phyloP scores from a whole-genome alignment of 2,329 filamentous ascomycete species.

The Juglanconis sp. region DNA sequence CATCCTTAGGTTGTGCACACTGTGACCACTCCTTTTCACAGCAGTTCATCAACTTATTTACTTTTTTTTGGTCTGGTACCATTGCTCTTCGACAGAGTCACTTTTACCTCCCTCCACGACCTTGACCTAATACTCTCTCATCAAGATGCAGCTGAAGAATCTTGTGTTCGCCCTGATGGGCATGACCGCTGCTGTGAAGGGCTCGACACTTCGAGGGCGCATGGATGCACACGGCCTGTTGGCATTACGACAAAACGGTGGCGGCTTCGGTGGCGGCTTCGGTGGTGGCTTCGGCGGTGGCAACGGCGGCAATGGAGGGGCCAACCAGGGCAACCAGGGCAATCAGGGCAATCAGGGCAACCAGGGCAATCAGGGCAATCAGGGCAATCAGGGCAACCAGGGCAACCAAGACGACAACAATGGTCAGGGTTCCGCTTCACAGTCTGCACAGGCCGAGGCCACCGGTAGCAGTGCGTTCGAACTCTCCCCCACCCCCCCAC shows the following conservation, averaged over 20 bases:
- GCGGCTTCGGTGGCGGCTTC: neutral
- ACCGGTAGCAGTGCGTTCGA: too few relatives aligned
- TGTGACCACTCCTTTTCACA: slow-evolving; percentile 15
- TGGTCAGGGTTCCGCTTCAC: too few relatives aligned
- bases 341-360: neutral
- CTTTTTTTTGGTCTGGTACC: slow-evolving; percentile 14
- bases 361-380: neutral
- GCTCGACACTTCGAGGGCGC: slow-evolving; percentile 36
- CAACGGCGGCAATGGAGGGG: slow-evolving; percentile 19
- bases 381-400: neutral
- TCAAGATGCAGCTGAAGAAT: slow-evolving; percentile 52
- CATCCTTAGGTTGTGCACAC: slow-evolving; percentile 2
- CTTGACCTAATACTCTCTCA: neutral
- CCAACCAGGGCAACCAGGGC: neutral
- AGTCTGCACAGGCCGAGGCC: too few relatives aligned
- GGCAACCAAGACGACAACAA: too few relatives aligned
- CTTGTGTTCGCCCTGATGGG: slow-evolving; percentile 48
- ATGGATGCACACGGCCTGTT: slow-evolving; percentile 32
- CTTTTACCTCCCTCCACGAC: neutral
- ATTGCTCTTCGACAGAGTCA: slow-evolving; percentile 11
- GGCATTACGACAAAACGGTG: slow-evolving; percentile 37
- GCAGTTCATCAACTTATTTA: neutral
- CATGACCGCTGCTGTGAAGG: slow-evolving; percentile 43
- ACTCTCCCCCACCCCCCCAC: too few relatives aligned
- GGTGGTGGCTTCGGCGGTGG: neutral